These are phyloP conservation scores for Peronospora belbahrii DNA, from an alignment of 352 stramenopile species.

Conservation along the genomic window DNA sequence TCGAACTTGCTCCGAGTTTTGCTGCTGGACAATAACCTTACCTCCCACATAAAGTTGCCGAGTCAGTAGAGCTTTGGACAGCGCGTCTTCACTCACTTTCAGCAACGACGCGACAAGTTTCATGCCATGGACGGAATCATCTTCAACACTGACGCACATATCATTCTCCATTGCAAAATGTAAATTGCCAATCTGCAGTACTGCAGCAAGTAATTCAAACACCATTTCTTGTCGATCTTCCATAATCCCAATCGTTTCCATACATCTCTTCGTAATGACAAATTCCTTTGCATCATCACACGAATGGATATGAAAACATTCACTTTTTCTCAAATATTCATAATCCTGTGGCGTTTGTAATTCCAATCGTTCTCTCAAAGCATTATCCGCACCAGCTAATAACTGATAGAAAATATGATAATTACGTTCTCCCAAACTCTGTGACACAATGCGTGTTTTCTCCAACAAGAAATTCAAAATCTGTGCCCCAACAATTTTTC, in stretches of 20 bases:
- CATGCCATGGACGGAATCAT: constrained; percentile 38
- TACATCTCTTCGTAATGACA: constrained; percentile 69
- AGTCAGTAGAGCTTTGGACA: constrained; percentile 70
- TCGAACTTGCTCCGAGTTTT: constrained; percentile 80
- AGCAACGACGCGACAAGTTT: constrained; percentile 66
- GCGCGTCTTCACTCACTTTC: constrained; percentile 63
- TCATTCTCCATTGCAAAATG: constrained; percentile 82
- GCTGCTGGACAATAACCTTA: constrained; percentile 86
- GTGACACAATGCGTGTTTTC: constrained; percentile 87
- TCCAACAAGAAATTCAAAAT: constrained; percentile 90
- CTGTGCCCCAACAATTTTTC: constrained; percentile 85
- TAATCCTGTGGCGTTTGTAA: constrained; percentile 75
- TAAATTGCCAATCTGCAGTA: constrained; percentile 85
- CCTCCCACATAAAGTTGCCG: constrained; percentile 82
- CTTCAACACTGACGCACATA: constrained; percentile 49
- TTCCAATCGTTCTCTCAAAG: constrained; percentile 53
- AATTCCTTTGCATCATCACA: constrained; percentile 82
- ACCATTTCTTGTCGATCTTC: constrained; percentile 70
- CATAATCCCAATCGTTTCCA: constrained; percentile 85
- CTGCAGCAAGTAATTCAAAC: constrained; percentile 80
- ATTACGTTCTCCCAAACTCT: constrained; percentile 89
- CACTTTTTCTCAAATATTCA: constrained; percentile 83
- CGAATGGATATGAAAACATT: constrained; percentile 75
- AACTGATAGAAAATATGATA: constrained; percentile 98
- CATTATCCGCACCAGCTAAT: constrained; percentile 68